phyloP scores from a whole-genome alignment of 2,329 filamentous ascomycete genomes.

The Botryotinia calthae region DNA sequence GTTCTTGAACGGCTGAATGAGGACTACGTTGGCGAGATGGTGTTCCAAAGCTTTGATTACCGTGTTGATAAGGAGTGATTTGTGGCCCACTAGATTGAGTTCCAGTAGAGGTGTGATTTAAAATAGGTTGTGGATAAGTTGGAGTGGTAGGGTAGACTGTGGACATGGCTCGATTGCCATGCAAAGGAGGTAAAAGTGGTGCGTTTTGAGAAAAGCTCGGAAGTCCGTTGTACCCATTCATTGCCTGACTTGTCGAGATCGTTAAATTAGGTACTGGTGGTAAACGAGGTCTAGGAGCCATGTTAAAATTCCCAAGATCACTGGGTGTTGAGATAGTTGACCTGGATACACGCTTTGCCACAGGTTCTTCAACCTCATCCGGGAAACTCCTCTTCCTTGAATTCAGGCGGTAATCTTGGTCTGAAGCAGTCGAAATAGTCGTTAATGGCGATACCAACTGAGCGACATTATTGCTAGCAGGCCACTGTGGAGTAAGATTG shows the following conservation, averaged over 20 bases:
- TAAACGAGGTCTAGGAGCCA: slow-evolving; percentile 49
- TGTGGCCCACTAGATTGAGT: slow-evolving; percentile 15
- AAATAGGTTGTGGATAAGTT: slow-evolving; percentile 46
- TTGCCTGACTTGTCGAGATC: slow-evolving; percentile 37
- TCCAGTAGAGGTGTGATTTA: slow-evolving; percentile 38
- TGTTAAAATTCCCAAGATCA: slow-evolving; percentile 21
- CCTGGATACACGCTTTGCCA: slow-evolving; percentile 48
- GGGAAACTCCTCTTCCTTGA: slow-evolving; percentile 59
- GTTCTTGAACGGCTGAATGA: slow-evolving; percentile 35
- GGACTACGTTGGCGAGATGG: slow-evolving; percentile 39
- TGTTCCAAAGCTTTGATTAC: slow-evolving; percentile 29
- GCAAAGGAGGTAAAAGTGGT: slow-evolving; percentile 36
- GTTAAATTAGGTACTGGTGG: slow-evolving; percentile 67
- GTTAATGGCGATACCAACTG: slow-evolving; percentile 31
- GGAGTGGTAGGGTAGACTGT: slow-evolving; percentile 64
- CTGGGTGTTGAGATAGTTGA: slow-evolving; percentile 17
- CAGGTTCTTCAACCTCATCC: slow-evolving; percentile 51
- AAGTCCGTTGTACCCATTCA: slow-evolving; percentile 28
- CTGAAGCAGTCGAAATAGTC: slow-evolving; percentile 40
- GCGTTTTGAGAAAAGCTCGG: slow-evolving; percentile 31
- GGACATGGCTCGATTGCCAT: slow-evolving; percentile 63
- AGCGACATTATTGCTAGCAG: slow-evolving; percentile 42
- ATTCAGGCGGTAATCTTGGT: slow-evolving; percentile 39
- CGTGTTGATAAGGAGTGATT: slow-evolving; percentile 10
- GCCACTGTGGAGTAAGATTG: slow-evolving; percentile 37